Base-by-base conservation (phyloP, 257 asterid species). In the Solanum neorickii region DNA sequence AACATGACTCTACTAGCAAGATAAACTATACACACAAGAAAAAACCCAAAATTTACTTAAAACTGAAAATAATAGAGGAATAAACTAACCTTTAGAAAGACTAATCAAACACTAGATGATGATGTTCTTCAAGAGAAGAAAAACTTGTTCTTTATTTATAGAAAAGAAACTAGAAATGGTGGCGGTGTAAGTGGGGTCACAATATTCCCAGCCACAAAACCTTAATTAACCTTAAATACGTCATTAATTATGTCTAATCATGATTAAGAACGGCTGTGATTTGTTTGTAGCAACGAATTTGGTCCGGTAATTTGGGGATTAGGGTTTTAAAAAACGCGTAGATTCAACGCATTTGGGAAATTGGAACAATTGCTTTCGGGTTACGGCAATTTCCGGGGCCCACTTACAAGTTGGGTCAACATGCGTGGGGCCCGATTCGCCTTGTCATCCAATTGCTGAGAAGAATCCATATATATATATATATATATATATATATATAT, bases 301-400 rank as follows among this genome's bases (percentile, higher is more conserved):
- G 42, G 56, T 46, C 89, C 2, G 47, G 9, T 56, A 11, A 35
- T 47, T 12, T 29, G 74, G 59, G 9, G 46, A 73, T 60, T 39
- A 11, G 27, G 59, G 86, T 39, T 66, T 18, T 6, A 37, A 72
- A 41, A 86, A 85, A 86, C 88, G 94, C 93, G 91, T 93, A 84
- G 87, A 68, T 91, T 87, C 92, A 77, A 91, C 94, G 94, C 94
- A 86, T 16, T 7, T 31, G 12, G 44, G 10, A 69, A 29, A 29
- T 68, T 14, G 44, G 75, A 69, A 7, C 21, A 86, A 52, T 83
- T 18, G 27, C 77, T 56, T 33, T 49, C 52, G 83, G 7, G 27
- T 59, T 46, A 44, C 39, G 77, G 84, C 76, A 70, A 7, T 44
- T 16, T 9, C 31, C 9, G 42, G 46, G 80, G 16, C 27, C 85